Conservation (phyloP, 2,329 filamentous ascomycete species). For the Acephala macrosclerotiorum region DNA sequence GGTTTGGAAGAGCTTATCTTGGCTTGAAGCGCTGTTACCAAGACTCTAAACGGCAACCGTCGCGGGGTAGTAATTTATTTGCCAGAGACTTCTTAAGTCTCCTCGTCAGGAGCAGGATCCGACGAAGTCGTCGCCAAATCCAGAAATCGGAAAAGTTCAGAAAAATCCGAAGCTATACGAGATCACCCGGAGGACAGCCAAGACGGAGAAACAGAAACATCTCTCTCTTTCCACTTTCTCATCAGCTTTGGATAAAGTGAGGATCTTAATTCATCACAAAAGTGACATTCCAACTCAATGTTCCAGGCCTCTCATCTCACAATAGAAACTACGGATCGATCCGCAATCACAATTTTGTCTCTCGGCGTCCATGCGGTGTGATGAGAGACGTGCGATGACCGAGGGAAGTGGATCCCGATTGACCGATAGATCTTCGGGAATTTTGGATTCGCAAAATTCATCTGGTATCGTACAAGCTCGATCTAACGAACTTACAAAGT, state of each 20-base stretch:
- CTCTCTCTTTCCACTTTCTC: no score
- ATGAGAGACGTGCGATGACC: not conserved
- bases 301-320: not conserved
- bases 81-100: no score
- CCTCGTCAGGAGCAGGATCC: no score
- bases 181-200: not conserved
- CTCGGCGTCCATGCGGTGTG: not conserved
- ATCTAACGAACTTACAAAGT: conserved; percentile 3
- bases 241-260: not conserved
- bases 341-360: not conserved
- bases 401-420: conserved; percentile 4
- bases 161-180: not conserved
- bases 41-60: no score
- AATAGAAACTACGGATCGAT: not conserved
- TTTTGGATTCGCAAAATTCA: not conserved
- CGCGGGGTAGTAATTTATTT: no score
- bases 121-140: no score
- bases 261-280: not conserved
- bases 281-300: not conserved
- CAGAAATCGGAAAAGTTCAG: not conserved
- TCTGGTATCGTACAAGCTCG: conserved; percentile 4
- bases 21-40: not conserved
- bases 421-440: conserved; percentile 1
- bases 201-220: not conserved
- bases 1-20: not conserved